Evolutionary conservation across 2,329 filamentous ascomycete genomes (phyloP).

Genomic region (Falciphora oryzae): DNA sequence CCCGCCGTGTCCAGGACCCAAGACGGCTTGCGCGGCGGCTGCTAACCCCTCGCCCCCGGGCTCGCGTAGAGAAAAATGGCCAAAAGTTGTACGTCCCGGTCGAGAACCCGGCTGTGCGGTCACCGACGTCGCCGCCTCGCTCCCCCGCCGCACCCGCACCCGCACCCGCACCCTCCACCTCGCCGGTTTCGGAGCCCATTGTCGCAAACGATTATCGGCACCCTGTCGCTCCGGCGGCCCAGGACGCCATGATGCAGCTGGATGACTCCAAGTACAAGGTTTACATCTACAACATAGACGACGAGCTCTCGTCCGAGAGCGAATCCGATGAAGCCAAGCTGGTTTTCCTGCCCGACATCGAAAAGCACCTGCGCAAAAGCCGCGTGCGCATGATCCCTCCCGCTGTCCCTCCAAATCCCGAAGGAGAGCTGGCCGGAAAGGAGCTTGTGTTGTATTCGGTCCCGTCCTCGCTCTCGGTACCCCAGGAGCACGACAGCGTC

Average conservation of each 20-base stretch:
- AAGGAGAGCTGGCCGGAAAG: slow-evolving; percentile 53
- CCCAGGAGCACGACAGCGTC: slow-evolving; percentile 70
- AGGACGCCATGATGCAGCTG: slow-evolving; percentile 67
- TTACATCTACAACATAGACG: slow-evolving; percentile 87
- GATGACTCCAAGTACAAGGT: slow-evolving; percentile 84
- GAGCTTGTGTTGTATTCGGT: slow-evolving; percentile 82
- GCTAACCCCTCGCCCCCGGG: no score
- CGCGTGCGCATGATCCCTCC: slow-evolving; percentile 51
- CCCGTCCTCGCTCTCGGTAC: slow-evolving; percentile 68
- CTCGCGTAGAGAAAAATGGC: slow-evolving; percentile 49
- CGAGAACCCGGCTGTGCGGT: slow-evolving; percentile 31
- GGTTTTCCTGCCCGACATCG: slow-evolving; percentile 79
- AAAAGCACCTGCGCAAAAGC: slow-evolving; percentile 65
- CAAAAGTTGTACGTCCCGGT: slow-evolving; percentile 62
- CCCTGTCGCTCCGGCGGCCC: no score
- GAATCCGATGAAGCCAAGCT: slow-evolving; percentile 49
- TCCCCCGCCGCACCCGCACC: background rate
- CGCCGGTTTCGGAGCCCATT: background rate
- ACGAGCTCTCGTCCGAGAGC: slow-evolving; percentile 66
- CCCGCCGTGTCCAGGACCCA: background rate
- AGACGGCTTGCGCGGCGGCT: no score
- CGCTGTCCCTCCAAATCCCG: slow-evolving; percentile 54
- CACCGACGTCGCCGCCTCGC: background rate
- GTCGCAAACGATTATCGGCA: background rate
- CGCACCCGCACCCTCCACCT: background rate